A percentile compares a stretch with the other conserved stretches of the same genome.
These are phyloP conservation scores for Aspergillus jensenii DNA, from an alignment of 2,329 filamentous ascomycete genomes.

Conservation along the genomic window DNA sequence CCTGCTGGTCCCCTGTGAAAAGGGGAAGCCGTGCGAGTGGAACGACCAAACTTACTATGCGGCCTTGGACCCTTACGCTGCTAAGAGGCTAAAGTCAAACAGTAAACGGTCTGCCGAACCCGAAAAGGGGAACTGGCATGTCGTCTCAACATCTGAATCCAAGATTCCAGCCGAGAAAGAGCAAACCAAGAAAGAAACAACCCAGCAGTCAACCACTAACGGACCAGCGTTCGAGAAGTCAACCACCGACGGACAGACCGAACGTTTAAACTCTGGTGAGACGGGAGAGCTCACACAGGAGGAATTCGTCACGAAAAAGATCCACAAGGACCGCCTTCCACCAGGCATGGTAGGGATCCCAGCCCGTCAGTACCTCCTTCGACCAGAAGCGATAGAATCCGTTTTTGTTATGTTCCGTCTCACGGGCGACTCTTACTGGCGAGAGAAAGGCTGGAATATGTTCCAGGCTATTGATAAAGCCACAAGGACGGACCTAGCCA, in stretches of 20 bases:
- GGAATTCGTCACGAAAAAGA: slow-evolving; percentile 38
- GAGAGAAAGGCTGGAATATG: slow-evolving; percentile 73
- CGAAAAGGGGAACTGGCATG: slow-evolving; percentile 22
- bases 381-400: slow-evolving; percentile 76
- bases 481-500: slow-evolving; percentile 62
- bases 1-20: slow-evolving; percentile 52
- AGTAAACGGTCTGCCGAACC: slow-evolving; percentile 10
- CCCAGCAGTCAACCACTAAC: neutral
- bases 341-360: slow-evolving; percentile 42
- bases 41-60: slow-evolving; percentile 53
- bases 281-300: slow-evolving; percentile 33
- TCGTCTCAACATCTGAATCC: slow-evolving; percentile 10
- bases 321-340: slow-evolving; percentile 46
- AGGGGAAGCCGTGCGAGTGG: slow-evolving; percentile 50
- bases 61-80: slow-evolving; percentile 38
- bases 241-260: neutral
- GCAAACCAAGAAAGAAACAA: neutral
- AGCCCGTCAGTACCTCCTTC: slow-evolving; percentile 41
- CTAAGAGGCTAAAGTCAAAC: slow-evolving; percentile 20
- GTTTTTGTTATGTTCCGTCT: slow-evolving; percentile 76
- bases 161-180: neutral
- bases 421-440: slow-evolving; percentile 65
- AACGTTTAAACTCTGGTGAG: neutral
- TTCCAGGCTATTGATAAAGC: slow-evolving; percentile 63
- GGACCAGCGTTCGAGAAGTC: neutral